Evolutionary conservation across 768 basidiomycete species (phyloP), one percentile per base, ranked within the genome.

Genomic region (Tricholoma sp.): DNA sequence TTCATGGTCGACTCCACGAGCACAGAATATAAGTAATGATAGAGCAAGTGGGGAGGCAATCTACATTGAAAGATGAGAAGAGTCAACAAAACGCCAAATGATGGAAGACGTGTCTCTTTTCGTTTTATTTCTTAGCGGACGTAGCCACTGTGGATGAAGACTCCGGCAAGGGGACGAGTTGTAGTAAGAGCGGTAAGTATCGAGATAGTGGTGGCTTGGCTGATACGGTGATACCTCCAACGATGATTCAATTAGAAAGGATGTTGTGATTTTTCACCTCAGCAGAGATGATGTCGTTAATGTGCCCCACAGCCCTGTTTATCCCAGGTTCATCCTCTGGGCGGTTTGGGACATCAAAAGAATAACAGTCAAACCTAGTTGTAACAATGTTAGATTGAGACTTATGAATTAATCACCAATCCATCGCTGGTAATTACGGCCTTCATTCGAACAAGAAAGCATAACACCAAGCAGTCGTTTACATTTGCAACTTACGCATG

Each of bases 181-280:
- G 67, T 75, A 1, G 78, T 84, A n/a, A n/a, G n/a, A n/a, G n/a
- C n/a, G n/a, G n/a, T n/a, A n/a, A n/a, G n/a, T n/a, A n/a, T n/a
- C n/a, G 80, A 74, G 55, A 89, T 75, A 4, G 82, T 80, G 41
- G 79, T 85, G 18, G 86, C 89, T 66, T 90, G 89, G 50, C 80
- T 83, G 65, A 91, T 82, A 0, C 90, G n/a, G n/a, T n/a, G n/a
- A n/a, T n/a, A n/a, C n/a, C 90, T 7, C 86, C 89, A 17, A 91
- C 59, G 37, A 91, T 76, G n/a, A n/a, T n/a, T n/a, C n/a, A n/a
- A n/a, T n/a, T 56, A 91, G 80, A 69, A 1, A 80, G 76, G 39
- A 89, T 81, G 28, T 80, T 80, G 6, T 73, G n/a, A n/a, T n/a
- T n/a, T n/a, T n/a, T n/a, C n/a, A n/a, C n/a, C n/a, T n/a, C n/a